Evolutionary conservation across 2,329 filamentous ascomycete genomes (phyloP), one percentile per base, ranked within the genome.

Genomic region (Diatrype stigma): DNA sequence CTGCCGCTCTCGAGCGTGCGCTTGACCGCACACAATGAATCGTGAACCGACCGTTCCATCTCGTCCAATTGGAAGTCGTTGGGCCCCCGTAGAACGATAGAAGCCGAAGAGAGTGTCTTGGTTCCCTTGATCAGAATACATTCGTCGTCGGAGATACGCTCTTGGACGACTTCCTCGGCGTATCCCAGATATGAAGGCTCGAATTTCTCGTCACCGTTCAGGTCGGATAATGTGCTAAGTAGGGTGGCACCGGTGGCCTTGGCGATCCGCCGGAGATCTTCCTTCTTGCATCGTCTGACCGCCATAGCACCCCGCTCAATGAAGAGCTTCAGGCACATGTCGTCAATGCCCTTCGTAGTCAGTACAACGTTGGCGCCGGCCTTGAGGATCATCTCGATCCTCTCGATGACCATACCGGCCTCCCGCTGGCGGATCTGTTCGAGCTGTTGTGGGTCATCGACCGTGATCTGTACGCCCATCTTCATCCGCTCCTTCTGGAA

Each of bases 401-500:
- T 82, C 68, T 99, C 94, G 54, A 96, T 81, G 45, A 99, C 84
- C 75, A 99, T 96, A 62, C 90, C 90, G 17, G 92, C 84, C 71
- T 99, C 94, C 49, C 94, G 84, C 63, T 94, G 86, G 54, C 94
- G 85, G 64, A 99, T 99, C 80, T 96, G 92, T 78, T 99, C 94
- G 47, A 99, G 81, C 72, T 99, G 94, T 69, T 95, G 87, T 46
- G 94, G 94, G 69, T 99, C 94, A 63, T 99, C 94, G 59, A 99
- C 89, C 12, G 94, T 97, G 65, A 99, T 96, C 73, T 99, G 93
- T 54, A 99, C 94, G 60, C 94, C 94, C 52, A 99, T 78, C 82
- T 99, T 97, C 94, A 99, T 97, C 62, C 93, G 84, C 79, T 97
- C 93, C 78, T 99, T 99, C 68, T 97, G 93, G 64, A 99, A 72